Conservation (phyloP, 192 early-diverging fungal genomes). For the Phlyctochytrium arcticum region DNA sequence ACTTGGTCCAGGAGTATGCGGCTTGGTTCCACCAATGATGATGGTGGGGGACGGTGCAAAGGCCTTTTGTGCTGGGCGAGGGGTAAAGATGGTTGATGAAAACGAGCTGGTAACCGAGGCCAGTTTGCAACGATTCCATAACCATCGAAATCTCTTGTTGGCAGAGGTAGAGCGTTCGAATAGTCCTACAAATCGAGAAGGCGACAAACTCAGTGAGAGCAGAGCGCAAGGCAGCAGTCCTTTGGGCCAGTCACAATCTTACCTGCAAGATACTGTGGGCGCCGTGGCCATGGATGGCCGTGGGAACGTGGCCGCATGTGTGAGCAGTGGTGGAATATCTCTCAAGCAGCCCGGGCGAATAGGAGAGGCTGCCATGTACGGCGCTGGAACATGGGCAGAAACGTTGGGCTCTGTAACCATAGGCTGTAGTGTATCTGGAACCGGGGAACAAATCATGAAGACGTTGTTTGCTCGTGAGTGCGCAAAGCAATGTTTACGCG, state of each 20-base stretch:
- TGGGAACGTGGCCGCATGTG: constrained; percentile 67
- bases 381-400: constrained; percentile 78
- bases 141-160: background rate
- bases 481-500: constrained; percentile 14
- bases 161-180: background rate
- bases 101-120: constrained; percentile 3
- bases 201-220: background rate
- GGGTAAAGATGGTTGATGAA: background rate
- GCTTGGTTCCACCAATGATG: constrained; percentile 53
- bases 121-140: background rate
- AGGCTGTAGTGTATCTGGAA: constrained; percentile 66
- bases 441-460: constrained; percentile 84
- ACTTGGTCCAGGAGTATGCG: constrained; percentile 41
- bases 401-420: constrained; percentile 19
- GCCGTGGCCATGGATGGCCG: constrained; percentile 66
- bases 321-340: constrained; percentile 83
- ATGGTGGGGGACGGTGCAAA: constrained; percentile 55
- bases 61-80: constrained; percentile 5
- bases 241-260: background rate
- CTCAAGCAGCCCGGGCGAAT: constrained; percentile 79
- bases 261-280: constrained; percentile 76
- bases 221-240: background rate
- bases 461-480: constrained; percentile 62
- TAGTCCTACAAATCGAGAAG: background rate
- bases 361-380: constrained; percentile 84